Conservation (phyloP, 495 filamentous ascomycete genomes). For the Penicillium alfredii region DNA sequence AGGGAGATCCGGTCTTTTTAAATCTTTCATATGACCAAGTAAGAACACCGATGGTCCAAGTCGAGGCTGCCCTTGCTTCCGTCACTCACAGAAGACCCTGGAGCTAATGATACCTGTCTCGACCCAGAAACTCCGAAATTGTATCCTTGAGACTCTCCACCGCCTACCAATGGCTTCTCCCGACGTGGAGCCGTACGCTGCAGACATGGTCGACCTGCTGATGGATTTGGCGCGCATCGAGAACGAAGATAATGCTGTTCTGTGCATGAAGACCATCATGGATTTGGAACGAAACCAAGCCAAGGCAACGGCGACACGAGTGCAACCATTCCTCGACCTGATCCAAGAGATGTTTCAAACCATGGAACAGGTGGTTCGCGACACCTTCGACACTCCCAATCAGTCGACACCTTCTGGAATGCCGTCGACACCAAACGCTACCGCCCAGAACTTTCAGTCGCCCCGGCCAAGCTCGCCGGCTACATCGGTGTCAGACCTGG, state of each 20-base stretch:
- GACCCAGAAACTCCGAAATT: constrained; percentile 76
- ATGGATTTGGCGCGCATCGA: constrained; percentile 84
- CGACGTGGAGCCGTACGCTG: constrained; percentile 82
- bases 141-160: constrained; percentile 89
- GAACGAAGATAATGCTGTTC: constrained; percentile 96
- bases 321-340: constrained; percentile 83
- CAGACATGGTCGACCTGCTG: constrained; percentile 77
- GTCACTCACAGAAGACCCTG: no score
- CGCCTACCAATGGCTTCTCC: constrained; percentile 75
- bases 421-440: constrained; percentile 72
- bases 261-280: constrained; percentile 97
- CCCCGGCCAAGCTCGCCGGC: constrained; percentile 86
- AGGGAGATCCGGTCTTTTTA: constrained; percentile 84
- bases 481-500: constrained; percentile 68
- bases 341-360: constrained; percentile 94
- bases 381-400: constrained; percentile 76
- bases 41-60: constrained; percentile 15
- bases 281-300: constrained; percentile 90
- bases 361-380: constrained; percentile 86
- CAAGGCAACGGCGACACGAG: constrained; percentile 69
- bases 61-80: background rate
- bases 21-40: constrained; percentile 82
- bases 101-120: constrained; percentile 13
- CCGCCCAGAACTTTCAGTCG: constrained; percentile 68
- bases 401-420: constrained; percentile 59